Conservation (phyloP, 2,329 filamentous ascomycete genomes). For the Penicillium freii region DNA sequence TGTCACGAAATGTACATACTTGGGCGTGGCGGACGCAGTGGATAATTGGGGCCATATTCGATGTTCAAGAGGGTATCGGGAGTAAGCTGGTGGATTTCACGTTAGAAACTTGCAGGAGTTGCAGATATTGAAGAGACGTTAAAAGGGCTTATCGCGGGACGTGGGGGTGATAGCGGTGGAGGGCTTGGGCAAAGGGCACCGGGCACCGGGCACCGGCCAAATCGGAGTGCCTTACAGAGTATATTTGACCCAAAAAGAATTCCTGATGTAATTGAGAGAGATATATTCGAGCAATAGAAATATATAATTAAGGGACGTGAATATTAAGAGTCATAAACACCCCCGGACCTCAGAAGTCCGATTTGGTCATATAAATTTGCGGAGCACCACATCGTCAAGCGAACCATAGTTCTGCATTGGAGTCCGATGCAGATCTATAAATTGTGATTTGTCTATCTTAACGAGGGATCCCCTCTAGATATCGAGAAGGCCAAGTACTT, state of each 20-base stretch:
- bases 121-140: slow-evolving; percentile 5
- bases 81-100: neutral
- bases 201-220: neutral
- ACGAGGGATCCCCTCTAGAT: neutral
- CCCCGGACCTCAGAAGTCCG: slow-evolving; percentile 21
- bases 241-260: neutral
- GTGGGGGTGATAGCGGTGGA: slow-evolving; percentile 17
- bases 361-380: slow-evolving; percentile 6
- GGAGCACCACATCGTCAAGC: slow-evolving; percentile 7
- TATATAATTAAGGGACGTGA: neutral
- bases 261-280: neutral
- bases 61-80: neutral
- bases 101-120: neutral
- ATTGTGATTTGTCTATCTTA: slow-evolving; percentile 12
- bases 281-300: neutral
- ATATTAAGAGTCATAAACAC: slow-evolving; percentile 13
- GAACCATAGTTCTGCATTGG: slow-evolving; percentile 17
- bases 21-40: slow-evolving; percentile 50
- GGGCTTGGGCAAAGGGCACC: neutral
- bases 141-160: slow-evolving; percentile 18
- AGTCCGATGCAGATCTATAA: slow-evolving; percentile 8
- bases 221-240: neutral
- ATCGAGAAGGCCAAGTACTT: neutral
- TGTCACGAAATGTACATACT: slow-evolving; percentile 28
- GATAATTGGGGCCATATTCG: slow-evolving; percentile 42